Base-by-base conservation (phyloP, 257 asterid genomes). In the Penstemon barbatus region DNA sequence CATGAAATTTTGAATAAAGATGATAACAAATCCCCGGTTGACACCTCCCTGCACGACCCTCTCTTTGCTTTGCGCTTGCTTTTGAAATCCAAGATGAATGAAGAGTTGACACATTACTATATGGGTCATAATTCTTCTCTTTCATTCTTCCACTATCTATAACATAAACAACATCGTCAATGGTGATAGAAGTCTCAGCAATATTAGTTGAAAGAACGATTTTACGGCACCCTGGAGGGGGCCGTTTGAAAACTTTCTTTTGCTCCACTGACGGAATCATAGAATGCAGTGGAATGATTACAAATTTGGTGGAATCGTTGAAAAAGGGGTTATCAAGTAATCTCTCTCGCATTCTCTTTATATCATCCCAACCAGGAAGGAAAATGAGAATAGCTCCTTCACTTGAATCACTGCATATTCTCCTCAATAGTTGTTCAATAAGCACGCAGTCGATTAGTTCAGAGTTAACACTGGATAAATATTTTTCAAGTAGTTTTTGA, bases 1-100 rank as follows among this genome's bases (percentile, higher is more conserved):
- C 88, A 61, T 92, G 84, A 25, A 74, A 64, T 71, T 86, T 89
- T 3, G 99, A 88, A 83, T 73, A 93, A 72, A 93, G 96, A 81
- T 82, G 99, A 82, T 93, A 93, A 71, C 99, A 93, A 36, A 84
- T 75, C 53, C 99, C 99, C 4, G 97, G 85, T 60, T 85, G 99
- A 81, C 99, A 93, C 57, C 99, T 80, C 62, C 99, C 99, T 3
- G 99, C 96, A 38, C 99, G 97, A 4, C 99, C 99, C 81, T 89
- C 92, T 65, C 99, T 78, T 71, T 93, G 99, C 82, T 82, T 93
- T 5, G 91, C 95, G 73, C 90, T 93, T 53, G 99, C 99, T 84
- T 87, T 93, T 7, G 99, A 93, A 77, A 90, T 65, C 99, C 99
- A 93, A 67, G 95, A 85, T 63, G 97, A 85, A 44, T 86, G 92